A percentile compares a stretch with the other conserved stretches of the same genome.
Evolutionary conservation across 1,284 basidiomycete genomes (phyloP).

Genomic region (Austroboletus niveus): DNA sequence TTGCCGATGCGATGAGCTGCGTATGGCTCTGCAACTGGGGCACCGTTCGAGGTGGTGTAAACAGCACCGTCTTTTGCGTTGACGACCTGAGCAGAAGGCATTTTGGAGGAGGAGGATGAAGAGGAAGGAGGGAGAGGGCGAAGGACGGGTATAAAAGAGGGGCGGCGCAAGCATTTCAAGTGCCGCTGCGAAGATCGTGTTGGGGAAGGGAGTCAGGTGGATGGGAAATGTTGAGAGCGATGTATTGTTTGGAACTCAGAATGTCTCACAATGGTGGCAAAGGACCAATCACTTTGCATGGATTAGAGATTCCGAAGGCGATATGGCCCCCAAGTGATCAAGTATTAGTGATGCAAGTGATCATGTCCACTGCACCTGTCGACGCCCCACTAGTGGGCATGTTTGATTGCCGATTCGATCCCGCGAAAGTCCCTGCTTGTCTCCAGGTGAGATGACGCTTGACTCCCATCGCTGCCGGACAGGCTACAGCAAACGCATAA

Average conservation of each 20-base stretch:
- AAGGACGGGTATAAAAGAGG: conserved; percentile 9
- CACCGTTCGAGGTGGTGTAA: conserved; percentile 87
- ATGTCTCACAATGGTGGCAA: conserved; percentile 9
- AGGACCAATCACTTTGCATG: conserved; percentile 11
- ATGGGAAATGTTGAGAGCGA: conserved; percentile 8
- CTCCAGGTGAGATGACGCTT: background rate
- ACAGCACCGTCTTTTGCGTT: conserved; percentile 53
- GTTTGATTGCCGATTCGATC: conserved; percentile 11
- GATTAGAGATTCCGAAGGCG: background rate
- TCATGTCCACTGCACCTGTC: background rate
- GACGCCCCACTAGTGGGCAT: conserved; percentile 1
- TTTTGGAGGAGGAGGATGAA: conserved; percentile 27
- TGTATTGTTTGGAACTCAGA: conserved; percentile 10
- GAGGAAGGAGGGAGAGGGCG: background rate
- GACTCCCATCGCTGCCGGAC: background rate
- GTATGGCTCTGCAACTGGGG: conserved; percentile 71
- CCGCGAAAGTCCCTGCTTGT: conserved; percentile 10
- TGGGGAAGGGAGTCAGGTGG: conserved; percentile 5
- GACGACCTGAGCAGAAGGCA: conserved; percentile 67
- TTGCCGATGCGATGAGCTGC: conserved; percentile 73
- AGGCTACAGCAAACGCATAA: background rate
- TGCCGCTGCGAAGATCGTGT: conserved; percentile 20
- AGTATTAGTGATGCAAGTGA: background rate
- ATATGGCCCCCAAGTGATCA: background rate
- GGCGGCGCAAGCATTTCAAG: conserved; percentile 19